phyloP scores from a whole-genome alignment of 2,329 filamentous ascomycete species.

The Ambrosiella xylebori region DNA sequence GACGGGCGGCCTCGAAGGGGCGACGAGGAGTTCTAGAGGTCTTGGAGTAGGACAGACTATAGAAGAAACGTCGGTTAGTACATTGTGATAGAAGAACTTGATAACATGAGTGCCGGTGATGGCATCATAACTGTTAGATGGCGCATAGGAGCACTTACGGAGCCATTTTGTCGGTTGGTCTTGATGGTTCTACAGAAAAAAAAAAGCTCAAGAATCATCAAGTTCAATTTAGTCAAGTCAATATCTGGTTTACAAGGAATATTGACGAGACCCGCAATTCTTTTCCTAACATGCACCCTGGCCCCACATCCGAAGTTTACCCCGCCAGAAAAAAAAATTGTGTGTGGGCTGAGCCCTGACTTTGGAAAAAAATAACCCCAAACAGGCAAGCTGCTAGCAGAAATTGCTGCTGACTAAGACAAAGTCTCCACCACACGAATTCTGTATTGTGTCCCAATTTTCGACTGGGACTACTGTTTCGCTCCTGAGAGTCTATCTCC shows the following conservation, averaged over 20 bases:
- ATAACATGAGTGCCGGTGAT: neutral
- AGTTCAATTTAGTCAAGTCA: slow-evolving; percentile 3
- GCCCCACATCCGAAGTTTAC: slow-evolving; percentile 11
- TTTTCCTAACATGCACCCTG: neutral
- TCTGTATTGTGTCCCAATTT: slow-evolving; percentile 12
- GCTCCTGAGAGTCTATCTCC: slow-evolving; percentile 13
- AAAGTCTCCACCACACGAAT: slow-evolving; percentile 12
- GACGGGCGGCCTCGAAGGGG: slow-evolving; percentile 98
- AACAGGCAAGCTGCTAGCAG: slow-evolving; percentile 3
- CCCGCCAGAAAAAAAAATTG: slow-evolving; percentile 7
- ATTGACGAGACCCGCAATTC: neutral
- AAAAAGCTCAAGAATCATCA: slow-evolving; percentile 12
- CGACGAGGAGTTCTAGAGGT: slow-evolving; percentile 97
- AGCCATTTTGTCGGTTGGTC: slow-evolving; percentile 24
- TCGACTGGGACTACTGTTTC: slow-evolving; percentile 7
- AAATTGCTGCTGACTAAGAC: slow-evolving; percentile 6
- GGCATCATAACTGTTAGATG: neutral
- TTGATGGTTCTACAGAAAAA: slow-evolving; percentile 15
- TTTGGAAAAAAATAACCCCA: slow-evolving; percentile 4
- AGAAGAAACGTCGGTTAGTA: slow-evolving; percentile 14
- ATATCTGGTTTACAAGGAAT: neutral
- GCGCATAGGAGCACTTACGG: slow-evolving; percentile 20
- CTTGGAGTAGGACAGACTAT: slow-evolving; percentile 62
- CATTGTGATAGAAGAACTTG: neutral
- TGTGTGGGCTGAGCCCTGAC: slow-evolving; percentile 13